A percentile compares a stretch with the other conserved stretches of the same genome.
Conservation (phyloP, 176 grass and related monocot genomes). For the Phoenix roebelenii region DNA sequence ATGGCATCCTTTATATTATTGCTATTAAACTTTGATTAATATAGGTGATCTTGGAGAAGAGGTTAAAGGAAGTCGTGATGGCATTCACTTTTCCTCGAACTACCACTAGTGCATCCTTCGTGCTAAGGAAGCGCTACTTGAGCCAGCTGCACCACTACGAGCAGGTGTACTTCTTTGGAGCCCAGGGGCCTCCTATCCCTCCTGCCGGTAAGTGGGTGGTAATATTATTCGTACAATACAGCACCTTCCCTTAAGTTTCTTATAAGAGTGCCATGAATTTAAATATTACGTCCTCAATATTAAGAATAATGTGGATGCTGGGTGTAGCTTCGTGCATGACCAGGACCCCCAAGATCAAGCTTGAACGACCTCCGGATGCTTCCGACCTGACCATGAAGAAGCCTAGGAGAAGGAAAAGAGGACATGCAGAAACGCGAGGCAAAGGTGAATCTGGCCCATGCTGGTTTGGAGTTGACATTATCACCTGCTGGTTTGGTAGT, state of each 20-base stretch:
- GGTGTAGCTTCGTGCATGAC: conserved; percentile 32
- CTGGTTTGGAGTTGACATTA: too few species aligned
- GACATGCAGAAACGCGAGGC: conserved; percentile 16
- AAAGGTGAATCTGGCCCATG: conserved; percentile 15
- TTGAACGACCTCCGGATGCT: background rate
- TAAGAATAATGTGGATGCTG: too few species aligned
- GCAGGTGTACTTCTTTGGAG: conserved; percentile 46
- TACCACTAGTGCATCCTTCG: conserved; percentile 47
- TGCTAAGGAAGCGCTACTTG: conserved; percentile 46
- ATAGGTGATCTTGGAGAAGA: conserved; percentile 45
- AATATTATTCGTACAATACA: too few species aligned
- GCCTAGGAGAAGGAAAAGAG: conserved; percentile 11
- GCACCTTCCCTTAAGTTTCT: too few species aligned
- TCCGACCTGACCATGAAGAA: conserved; percentile 17
- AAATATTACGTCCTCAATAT: too few species aligned
- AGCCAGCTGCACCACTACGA: conserved; percentile 46
- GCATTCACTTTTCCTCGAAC: conserved; percentile 43
- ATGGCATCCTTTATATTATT: conserved; percentile 1
- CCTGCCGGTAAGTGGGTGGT: conserved; percentile 23
- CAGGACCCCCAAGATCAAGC: conserved; percentile 27
- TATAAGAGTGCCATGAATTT: too few species aligned
- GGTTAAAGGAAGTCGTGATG: conserved; percentile 37
- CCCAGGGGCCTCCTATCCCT: conserved; percentile 25
- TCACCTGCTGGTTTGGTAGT: too few species aligned
- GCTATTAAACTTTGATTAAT: background rate